Evolutionary conservation across 345 rosid species (phyloP).

Genomic region (Gossypium raimondii): DNA sequence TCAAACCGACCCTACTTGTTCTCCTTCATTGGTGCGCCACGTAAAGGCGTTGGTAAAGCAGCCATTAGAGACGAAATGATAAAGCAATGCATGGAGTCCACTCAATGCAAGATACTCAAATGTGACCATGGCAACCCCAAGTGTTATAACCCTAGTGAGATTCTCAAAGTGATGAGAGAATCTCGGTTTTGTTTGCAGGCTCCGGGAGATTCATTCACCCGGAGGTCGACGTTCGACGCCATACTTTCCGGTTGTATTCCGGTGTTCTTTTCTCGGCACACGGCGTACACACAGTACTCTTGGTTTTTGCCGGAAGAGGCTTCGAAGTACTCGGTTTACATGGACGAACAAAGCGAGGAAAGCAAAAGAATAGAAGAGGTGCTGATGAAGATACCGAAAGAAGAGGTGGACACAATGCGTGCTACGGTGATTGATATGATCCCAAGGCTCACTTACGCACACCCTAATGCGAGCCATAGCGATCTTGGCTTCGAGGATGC

Average conservation of each 20-base stretch:
- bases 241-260: slow-evolving; percentile 52
- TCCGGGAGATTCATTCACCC: slow-evolving; percentile 57
- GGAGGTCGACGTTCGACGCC: slow-evolving; percentile 52
- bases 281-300: slow-evolving; percentile 53
- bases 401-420: slow-evolving; percentile 31
- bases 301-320: slow-evolving; percentile 42
- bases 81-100: slow-evolving; percentile 42
- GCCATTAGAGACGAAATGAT: slow-evolving; percentile 49
- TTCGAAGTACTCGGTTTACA: slow-evolving; percentile 38
- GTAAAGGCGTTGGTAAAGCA: slow-evolving; percentile 43
- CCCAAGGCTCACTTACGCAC: slow-evolving; percentile 44
- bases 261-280: slow-evolving; percentile 59
- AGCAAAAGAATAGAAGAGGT: slow-evolving; percentile 31
- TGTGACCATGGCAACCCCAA: slow-evolving; percentile 24
- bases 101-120: slow-evolving; percentile 33
- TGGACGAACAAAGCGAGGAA: slow-evolving; percentile 16
- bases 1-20: slow-evolving; percentile 39
- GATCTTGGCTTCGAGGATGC: slow-evolving; percentile 36
- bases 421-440: slow-evolving; percentile 33
- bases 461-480: slow-evolving; percentile 37
- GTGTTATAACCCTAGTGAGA: slow-evolving; percentile 37
- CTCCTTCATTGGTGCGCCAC: slow-evolving; percentile 50
- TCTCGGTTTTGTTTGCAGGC: slow-evolving; percentile 56
- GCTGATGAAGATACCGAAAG: slow-evolving; percentile 28
- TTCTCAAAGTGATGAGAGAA: slow-evolving; percentile 32